Evolutionary conservation across 768 basidiomycete genomes (phyloP).

Genomic region (Hemileccinum rubropunctum): DNA sequence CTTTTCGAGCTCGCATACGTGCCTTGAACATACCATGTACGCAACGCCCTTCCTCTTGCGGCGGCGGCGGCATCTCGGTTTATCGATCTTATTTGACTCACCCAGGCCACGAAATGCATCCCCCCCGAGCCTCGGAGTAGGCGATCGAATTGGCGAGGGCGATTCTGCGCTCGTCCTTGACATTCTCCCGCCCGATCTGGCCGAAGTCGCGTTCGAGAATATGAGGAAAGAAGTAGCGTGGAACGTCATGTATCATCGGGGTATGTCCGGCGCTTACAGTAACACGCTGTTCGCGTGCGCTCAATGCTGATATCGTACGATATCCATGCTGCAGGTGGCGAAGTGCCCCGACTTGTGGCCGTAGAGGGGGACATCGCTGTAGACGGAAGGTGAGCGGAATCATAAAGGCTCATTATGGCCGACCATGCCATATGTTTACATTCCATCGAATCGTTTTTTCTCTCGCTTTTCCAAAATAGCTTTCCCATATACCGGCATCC

Average conservation of each 20-base stretch:
- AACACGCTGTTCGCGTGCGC: background rate
- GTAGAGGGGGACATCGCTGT: constrained; percentile 53
- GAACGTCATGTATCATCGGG: constrained; percentile 73
- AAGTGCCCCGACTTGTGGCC: constrained; percentile 65
- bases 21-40: constrained; percentile 15
- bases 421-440: background rate
- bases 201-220: constrained; percentile 53
- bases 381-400: constrained; percentile 45
- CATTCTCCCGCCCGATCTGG: constrained; percentile 56
- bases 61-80: constrained; percentile 1
- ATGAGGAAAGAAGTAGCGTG: constrained; percentile 66
- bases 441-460: background rate
- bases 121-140: constrained; percentile 31
- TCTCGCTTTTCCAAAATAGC: constrained; percentile 31
- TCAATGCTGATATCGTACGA: constrained; percentile 1
- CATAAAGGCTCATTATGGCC: constrained; percentile 8
- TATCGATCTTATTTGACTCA: constrained; percentile 1
- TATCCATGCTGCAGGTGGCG: constrained; percentile 52
- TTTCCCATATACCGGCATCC: constrained; percentile 83
- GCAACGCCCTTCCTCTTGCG: background rate
- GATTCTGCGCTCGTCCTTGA: constrained; percentile 61
- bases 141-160: constrained; percentile 57
- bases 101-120: constrained; percentile 19
- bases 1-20: background rate
- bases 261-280: constrained; percentile 32